phyloP scores from a whole-genome alignment of 305 asterid species.

The Fraxinus greggii region DNA sequence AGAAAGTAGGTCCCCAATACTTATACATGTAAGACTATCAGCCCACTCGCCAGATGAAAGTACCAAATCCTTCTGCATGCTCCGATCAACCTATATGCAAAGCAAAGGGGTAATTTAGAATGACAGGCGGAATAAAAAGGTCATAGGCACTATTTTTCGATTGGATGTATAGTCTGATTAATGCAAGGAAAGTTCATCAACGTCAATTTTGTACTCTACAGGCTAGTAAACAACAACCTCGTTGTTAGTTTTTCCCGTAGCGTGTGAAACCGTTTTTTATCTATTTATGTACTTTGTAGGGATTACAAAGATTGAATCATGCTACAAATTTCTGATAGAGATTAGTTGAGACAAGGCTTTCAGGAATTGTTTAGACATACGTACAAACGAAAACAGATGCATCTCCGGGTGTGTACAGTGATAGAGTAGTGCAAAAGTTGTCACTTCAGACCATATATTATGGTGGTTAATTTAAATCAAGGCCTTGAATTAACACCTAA shows the following conservation, averaged over 20 bases:
- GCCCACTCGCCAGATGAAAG: constrained; percentile 83
- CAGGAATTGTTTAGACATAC: neutral
- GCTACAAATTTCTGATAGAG: neutral
- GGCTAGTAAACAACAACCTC: neutral
- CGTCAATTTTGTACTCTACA: neutral
- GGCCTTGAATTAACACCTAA: neutral
- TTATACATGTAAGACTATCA: constrained; percentile 79
- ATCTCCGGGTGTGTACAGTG: neutral
- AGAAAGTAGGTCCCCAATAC: constrained; percentile 75
- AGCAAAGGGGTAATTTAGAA: constrained; percentile 28
- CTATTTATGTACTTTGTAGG: neutral
- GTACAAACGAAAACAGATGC: neutral
- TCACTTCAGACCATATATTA: neutral
- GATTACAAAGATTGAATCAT: neutral
- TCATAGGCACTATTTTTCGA: neutral
- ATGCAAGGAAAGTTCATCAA: neutral
- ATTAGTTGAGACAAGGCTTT: neutral
- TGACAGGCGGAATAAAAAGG: neutral
- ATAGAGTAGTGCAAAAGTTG: neutral
- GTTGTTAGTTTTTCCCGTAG: neutral
- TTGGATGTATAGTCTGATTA: neutral
- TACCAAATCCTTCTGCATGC: constrained; percentile 37
- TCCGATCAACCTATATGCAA: constrained; percentile 31
- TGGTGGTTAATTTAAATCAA: neutral
- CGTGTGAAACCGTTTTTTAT: neutral